Evolutionary conservation across 1,139 yeast genomes (phyloP).

Genomic region (Saccharomyces hybrid): DNA sequence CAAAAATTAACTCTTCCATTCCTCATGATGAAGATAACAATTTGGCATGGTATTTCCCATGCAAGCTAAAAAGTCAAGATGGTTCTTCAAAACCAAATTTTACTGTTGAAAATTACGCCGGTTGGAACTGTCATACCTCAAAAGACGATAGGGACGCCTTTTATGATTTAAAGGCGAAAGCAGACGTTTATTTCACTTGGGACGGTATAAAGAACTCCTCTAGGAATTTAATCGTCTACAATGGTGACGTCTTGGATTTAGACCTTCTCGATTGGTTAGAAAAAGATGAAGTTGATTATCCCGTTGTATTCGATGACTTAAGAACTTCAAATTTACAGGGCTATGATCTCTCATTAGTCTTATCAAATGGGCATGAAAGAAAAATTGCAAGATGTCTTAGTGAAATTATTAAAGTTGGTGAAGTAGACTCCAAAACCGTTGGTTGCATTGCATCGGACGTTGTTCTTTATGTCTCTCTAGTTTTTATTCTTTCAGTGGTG

Average conservation of each 20-base stretch:
- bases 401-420: slow-evolving; percentile 84
- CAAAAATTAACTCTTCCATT: slow-evolving; percentile 61
- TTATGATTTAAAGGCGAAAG: slow-evolving; percentile 53
- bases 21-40: slow-evolving; percentile 56
- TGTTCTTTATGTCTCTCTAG: slow-evolving; percentile 71
- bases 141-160: slow-evolving; percentile 57
- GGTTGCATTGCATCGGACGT: slow-evolving; percentile 94
- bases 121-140: slow-evolving; percentile 91
- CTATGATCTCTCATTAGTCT: slow-evolving; percentile 69
- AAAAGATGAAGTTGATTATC: slow-evolving; percentile 61
- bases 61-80: slow-evolving; percentile 60
- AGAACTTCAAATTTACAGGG: slow-evolving; percentile 58
- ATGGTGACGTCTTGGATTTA: slow-evolving; percentile 82
- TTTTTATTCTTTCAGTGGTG: slow-evolving; percentile 77
- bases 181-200: slow-evolving; percentile 88
- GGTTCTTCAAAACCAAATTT: slow-evolving; percentile 63
- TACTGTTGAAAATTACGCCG: slow-evolving; percentile 55
- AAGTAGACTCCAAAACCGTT: slow-evolving; percentile 78
- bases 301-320: slow-evolving; percentile 59
- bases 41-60: slow-evolving; percentile 96
- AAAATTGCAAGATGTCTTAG: slow-evolving; percentile 72
- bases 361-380: slow-evolving; percentile 63
- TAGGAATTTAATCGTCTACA: slow-evolving; percentile 75
- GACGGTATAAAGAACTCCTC: slow-evolving; percentile 66
- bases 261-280: slow-evolving; percentile 69